Evolutionary conservation across 257 asterid species (phyloP), one percentile per base, ranked within the genome.

Genomic region (Lavandula angustifolia): DNA sequence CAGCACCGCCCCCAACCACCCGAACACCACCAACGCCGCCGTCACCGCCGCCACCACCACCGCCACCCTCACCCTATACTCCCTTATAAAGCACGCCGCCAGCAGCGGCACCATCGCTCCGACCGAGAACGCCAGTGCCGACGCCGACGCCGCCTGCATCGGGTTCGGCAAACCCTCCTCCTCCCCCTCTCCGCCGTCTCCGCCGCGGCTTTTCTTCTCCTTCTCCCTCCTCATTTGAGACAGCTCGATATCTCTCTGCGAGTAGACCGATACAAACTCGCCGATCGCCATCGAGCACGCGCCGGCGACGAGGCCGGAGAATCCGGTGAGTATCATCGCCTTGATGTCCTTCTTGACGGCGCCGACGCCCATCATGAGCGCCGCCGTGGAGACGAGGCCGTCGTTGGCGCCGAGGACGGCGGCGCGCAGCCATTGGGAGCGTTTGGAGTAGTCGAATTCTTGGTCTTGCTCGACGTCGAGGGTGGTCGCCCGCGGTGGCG

Each of bases 241-340:
- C 76, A 82, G 47, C 68, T 85, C 92, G 0, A 77, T 79, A 66
- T 88, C 96, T 7, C 72, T 77, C 51, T 85, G 95, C 0, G 96
- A 78, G 65, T 81, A 83, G 3, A 88, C 96, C 0, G 91, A 88
- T 1, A 88, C 94, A 1, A 69, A 84, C 13, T 88, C 96, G 0
- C 91, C 96, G 58, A 88, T 77, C 13, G 94, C 96, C 96, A 88
- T 88, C 84, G 94, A 85, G 60, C 82, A 83, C 0, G 96, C 91
- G 0, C 96, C 94, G 12, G 86, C 91, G 32, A 84, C 70, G 56
- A 79, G 5, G 0, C 94, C 91, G 17, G 89, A 88, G 5, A 71
- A 60, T 0, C 96, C 94, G 62, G 89, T 77, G 64, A 88, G 80
- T 63, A 85, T 59, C 96, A 88, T 88, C 33, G 80, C 74, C 65